Conservation (phyloP, 1,284 basidiomycete species). For the Ustilago hordei region DNA sequence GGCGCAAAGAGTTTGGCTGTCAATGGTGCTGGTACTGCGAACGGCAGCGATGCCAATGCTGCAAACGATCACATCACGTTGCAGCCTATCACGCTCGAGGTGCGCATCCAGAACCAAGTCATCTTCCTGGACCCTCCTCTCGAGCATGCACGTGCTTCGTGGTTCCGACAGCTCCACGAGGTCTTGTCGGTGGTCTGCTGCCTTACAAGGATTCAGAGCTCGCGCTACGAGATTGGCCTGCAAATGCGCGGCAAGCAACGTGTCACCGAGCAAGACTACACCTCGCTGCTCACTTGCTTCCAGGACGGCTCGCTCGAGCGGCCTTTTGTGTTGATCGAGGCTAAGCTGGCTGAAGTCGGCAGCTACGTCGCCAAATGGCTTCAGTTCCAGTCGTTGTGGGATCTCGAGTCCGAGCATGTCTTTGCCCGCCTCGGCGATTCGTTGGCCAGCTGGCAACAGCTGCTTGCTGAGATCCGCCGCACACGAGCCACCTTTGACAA, state of each 20-base stretch:
- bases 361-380: conserved; percentile 97
- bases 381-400: conserved; percentile 98
- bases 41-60: conserved; percentile 15
- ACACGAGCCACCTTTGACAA: conserved; percentile 96
- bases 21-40: conserved; percentile 10
- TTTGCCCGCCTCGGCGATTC: conserved; percentile 94
- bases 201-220: conserved; percentile 87
- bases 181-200: conserved; percentile 84
- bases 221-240: conserved; percentile 85
- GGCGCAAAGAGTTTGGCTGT: conserved; percentile 18
- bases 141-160: conserved; percentile 89
- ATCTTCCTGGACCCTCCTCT: conserved; percentile 98
- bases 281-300: conserved; percentile 82
- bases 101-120: conserved; percentile 97
- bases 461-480: conserved; percentile 95
- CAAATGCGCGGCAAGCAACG: conserved; percentile 52
- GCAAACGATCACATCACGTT: conserved; percentile 41
- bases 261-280: conserved; percentile 73
- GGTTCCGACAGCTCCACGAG: conserved; percentile 90
- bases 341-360: conserved; percentile 85
- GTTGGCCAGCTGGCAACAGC: conserved; percentile 89
- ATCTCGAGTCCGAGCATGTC: conserved; percentile 94
- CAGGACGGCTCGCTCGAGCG: conserved; percentile 79
- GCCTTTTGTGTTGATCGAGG: conserved; percentile 88
- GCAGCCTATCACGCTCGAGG: conserved; percentile 79